Base-by-base conservation (phyloP, 805 yeast genomes). In the Candida pseudofarinosa region DNA sequence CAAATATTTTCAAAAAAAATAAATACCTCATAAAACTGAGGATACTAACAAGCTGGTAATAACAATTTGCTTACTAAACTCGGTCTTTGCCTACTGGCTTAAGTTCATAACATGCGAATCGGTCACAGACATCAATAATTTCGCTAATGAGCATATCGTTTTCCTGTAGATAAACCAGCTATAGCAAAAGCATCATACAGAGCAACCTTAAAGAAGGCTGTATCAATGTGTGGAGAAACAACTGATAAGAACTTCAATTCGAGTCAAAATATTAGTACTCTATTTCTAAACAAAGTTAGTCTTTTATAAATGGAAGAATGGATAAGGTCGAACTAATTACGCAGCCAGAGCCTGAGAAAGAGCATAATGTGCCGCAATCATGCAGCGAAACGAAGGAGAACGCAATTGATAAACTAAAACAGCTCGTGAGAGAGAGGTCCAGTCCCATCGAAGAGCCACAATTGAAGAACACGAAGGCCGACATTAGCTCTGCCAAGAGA, bases 361-460 rank as follows among this genome's bases (percentile, higher is more conserved):
- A 40, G 64, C 61, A 4, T 46, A 47, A 35, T 23, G 28, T 23
- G 28, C 28, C 10, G 28, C 28, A 23, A 10, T 23, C 28, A 10
- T 7, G 28, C 28, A 31, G 42, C 17, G 14, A 39, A 23, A 35
- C 46, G 15, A 19, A 35, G 17, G 53, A 48, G 4, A 37, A 50
- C 7, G 46, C 63, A 2, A 20, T 63, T 13, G 43, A 49, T n/a
- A 65, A 65, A 44, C 50, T 66, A 19, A 47, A 56, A 38, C 43
- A 52, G 2, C 51, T 66, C 35, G 59, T 61, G 4, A 45, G 55
- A 6, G 52, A 60, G 28, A 13, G 17, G 14, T 13, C 34, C 13
- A n/a, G 13, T 32, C 5, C 15, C 34, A n/a, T 6, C 20, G 28
- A 20, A 13, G 39, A 37, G n/a, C 49, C 55, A 19, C 48, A 51